Evolutionary conservation across 352 stramenopile genomes (phyloP), one percentile per base, ranked within the genome.

Genomic region (Phytophthora nicotianae): DNA sequence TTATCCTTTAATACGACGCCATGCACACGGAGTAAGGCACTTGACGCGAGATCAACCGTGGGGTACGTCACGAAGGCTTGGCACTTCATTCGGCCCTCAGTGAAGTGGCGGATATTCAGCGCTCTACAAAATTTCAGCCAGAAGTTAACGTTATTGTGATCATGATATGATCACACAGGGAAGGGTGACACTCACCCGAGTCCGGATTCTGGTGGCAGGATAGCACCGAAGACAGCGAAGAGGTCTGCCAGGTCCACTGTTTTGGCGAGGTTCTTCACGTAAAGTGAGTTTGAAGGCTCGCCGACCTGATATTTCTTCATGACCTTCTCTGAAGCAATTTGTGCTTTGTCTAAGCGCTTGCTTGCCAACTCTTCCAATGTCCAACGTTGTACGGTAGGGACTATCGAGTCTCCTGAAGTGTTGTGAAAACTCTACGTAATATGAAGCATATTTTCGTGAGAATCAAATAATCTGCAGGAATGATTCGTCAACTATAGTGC

Each of bases 51-150:
- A 9, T 85, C 69, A 17, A 74, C 48, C 1, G 51, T 83, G 24
- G 81, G 70, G 52, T 85, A 95, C 47, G 75, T 83, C 23, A 96
- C 69, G 48, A 97, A 97, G 7, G 86, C 87, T 50, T 97, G 89
- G 26, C 82, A 91, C 45, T 93, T 93, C 81, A 97, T 92, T 50
- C 86, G 63, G 0, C 89, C 89, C 56, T 82, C 72, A 20, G 81
- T 86, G 32, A 97, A 96, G 53, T 93, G 76, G 2, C 79, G 79
- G 24, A 94, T 81, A 20, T 64, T 60, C 41, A 91, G 42, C 19
- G 49, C 38, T 26, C 83, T 95, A 35, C n/a, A 54, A 17, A 2
- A 23, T 23, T 93, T 37, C 21, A 58, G 17, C 9, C n/a, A 24
- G 11, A 17, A 32, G 5, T 32, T 32, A 9, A 32, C 26, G 26